Percentiles rank a stretch among this genome's conserved stretches.
Evolutionary conservation across 495 filamentous ascomycete genomes (phyloP).

Genomic region (Penicillium taxi): DNA sequence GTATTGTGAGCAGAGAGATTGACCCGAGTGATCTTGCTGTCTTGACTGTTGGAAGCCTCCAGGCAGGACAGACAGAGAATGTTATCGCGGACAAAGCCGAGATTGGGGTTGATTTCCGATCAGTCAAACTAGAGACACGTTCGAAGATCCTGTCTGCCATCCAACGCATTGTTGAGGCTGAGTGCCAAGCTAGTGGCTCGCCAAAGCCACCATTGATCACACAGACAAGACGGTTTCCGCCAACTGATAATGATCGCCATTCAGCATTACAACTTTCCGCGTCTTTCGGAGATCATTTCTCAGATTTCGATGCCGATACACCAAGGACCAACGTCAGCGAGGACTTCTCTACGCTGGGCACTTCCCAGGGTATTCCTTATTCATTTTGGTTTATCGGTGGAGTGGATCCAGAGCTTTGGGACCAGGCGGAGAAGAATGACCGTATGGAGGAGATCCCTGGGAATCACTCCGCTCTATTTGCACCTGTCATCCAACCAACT

Average conservation of each 20-base stretch:
- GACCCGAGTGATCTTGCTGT: slow-evolving; percentile 42
- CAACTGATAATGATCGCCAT: slow-evolving; percentile 33
- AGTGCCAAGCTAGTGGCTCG: slow-evolving; percentile 41
- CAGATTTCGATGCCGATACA: slow-evolving; percentile 32
- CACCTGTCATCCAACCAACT: slow-evolving; percentile 56
- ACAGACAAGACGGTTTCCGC: slow-evolving; percentile 38
- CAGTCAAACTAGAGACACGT: slow-evolving; percentile 32
- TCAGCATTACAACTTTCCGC: slow-evolving; percentile 21
- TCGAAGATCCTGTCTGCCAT: slow-evolving; percentile 34
- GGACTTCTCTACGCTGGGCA: slow-evolving; percentile 40
- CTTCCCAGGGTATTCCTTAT: slow-evolving; percentile 27
- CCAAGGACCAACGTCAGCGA: slow-evolving; percentile 35
- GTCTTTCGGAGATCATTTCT: slow-evolving; percentile 32
- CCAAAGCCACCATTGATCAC: slow-evolving; percentile 37
- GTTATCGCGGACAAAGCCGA: slow-evolving; percentile 43
- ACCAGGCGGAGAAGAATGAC: slow-evolving; percentile 20
- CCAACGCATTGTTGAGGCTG: slow-evolving; percentile 43
- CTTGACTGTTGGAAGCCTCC: slow-evolving; percentile 44
- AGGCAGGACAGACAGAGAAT: slow-evolving; percentile 47
- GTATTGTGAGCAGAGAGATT: slow-evolving; percentile 44
- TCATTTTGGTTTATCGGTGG: slow-evolving; percentile 44
- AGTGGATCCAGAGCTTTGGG: slow-evolving; percentile 37
- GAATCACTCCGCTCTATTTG: slow-evolving; percentile 57
- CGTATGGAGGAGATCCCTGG: slow-evolving; percentile 27
- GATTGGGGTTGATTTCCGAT: slow-evolving; percentile 41